Evolutionary conservation across 257 asterid genomes (phyloP).

Genomic region (Ilex asprella): DNA sequence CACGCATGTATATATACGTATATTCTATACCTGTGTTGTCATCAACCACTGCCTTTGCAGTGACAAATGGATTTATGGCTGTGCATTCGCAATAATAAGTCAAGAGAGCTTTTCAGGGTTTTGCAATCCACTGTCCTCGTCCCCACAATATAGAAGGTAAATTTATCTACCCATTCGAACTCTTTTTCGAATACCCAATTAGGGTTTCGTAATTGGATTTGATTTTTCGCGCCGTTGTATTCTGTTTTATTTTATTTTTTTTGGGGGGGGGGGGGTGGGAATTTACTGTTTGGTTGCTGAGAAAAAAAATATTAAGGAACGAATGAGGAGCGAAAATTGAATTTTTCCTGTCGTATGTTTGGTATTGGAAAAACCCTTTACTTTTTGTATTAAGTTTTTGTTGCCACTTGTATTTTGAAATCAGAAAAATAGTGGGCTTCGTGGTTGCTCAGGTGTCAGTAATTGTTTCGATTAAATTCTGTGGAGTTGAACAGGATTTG

Average conservation of each 20-base stretch:
- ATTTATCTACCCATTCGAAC: background rate
- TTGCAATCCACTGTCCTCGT: conserved; percentile 9
- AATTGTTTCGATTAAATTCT: no score
- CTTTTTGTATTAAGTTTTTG: no score
- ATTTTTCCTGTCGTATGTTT: no score
- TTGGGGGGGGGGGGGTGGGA: background rate
- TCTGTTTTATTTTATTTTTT: background rate
- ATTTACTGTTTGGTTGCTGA: background rate
- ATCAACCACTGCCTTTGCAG: conserved; percentile 10
- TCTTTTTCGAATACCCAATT: conserved; percentile 10
- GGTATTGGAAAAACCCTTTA: no score
- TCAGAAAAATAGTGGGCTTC: no score
- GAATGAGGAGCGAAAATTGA: no score
- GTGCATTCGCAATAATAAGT: background rate
- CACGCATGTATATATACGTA: background rate
- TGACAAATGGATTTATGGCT: conserved; percentile 17
- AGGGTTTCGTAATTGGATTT: conserved; percentile 14
- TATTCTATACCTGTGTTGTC: conserved; percentile 16
- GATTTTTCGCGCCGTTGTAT: conserved; percentile 3
- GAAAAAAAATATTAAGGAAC: no score
- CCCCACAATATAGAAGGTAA: conserved; percentile 17
- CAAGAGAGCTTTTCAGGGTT: conserved; percentile 2
- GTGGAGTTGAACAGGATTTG: no score
- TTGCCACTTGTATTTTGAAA: no score
- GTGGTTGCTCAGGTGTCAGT: no score